Conservation (phyloP, 139 green algal species). For the Haematococcus lacustris region DNA sequence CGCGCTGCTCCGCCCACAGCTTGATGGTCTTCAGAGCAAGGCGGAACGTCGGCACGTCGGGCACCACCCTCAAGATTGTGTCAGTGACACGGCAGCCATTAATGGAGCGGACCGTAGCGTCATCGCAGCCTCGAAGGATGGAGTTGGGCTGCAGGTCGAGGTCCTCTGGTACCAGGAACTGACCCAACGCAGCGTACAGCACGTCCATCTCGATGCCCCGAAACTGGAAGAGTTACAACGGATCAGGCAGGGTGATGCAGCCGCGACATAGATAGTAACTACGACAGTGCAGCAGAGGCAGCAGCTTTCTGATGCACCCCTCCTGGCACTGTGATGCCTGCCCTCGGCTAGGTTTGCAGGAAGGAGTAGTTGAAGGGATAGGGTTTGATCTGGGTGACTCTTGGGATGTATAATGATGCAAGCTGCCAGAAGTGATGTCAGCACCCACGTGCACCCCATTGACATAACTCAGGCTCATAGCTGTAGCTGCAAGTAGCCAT, state of each 20-base stretch:
- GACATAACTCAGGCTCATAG: too few species aligned
- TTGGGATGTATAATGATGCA: too few species aligned
- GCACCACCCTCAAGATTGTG: slow-evolving; percentile 57
- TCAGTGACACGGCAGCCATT: slow-evolving; percentile 90
- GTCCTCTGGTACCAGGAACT: slow-evolving; percentile 55
- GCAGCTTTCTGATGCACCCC: too few species aligned
- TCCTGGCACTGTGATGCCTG: background rate
- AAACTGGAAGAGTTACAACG: slow-evolving; percentile 59
- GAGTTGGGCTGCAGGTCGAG: slow-evolving; percentile 62
- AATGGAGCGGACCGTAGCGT: slow-evolving; percentile 71
- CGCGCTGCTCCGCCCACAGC: slow-evolving; percentile 81
- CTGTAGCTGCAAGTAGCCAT: too few species aligned
- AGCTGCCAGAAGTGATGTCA: too few species aligned
- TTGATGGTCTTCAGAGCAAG: slow-evolving; percentile 58
- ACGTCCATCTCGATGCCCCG: slow-evolving; percentile 87
- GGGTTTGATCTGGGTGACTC: too few species aligned
- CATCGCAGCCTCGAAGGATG: slow-evolving; percentile 82
- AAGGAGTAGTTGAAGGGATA: too few species aligned
- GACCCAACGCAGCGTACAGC: slow-evolving; percentile 73
- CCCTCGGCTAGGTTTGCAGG: too few species aligned
- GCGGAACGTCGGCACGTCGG: slow-evolving; percentile 12
- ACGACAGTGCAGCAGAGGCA: too few species aligned
- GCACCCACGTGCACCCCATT: too few species aligned
- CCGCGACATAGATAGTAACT: too few species aligned
- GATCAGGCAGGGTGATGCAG: too few species aligned